Base-by-base conservation (phyloP, 306 rosid genomes). In the Calophaca sinica region DNA sequence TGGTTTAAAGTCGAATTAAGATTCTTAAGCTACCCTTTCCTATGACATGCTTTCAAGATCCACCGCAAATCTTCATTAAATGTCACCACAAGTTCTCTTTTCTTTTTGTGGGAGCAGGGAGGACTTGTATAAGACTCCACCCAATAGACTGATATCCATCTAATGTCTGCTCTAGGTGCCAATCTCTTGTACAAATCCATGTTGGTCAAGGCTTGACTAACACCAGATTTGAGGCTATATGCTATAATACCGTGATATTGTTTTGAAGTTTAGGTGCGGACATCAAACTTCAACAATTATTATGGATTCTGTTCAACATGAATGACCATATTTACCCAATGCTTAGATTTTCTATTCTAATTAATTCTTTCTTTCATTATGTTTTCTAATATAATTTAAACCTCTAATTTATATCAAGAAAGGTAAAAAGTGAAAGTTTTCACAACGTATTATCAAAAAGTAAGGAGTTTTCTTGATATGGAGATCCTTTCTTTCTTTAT, bases 81-180 rank as follows among this genome's bases (percentile, higher is more conserved):
- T 53, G 60, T 7, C 26, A 20, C 26, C 26, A 20, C 26, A 20
- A 20, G 26, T 20, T 20, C 26, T 20, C 26, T 20, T 20, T 20
- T 20, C 26, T 20, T 20, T 20, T 20, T 20, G 26, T 20, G 26
- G 26, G 26, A 20, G 26, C 26, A 20, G 26, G 29, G n/a, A 36
- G 15, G 13, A 70, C 32, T 72, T 72, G 76, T 55, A 42, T 72
- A 35, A 57, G 55, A 13, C 63, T 39, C 29, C 41, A 54, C 41
- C 28, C 35, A 70, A 6, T 54, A 41, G 54, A 54, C 53, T n/a
- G 52, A 61, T 10, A 70, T 53, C 29, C 26, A 20, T 20, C 26
- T 20, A 20, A 20, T 20, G 26, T 20, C 26, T 20, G 26, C 26
- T 20, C 26, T 20, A 20, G 26, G 26, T 20, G 26, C 26, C 26